Evolutionary conservation across 2,329 filamentous ascomycete genomes (phyloP).

Genomic region (Talaromyces verruculosus): DNA sequence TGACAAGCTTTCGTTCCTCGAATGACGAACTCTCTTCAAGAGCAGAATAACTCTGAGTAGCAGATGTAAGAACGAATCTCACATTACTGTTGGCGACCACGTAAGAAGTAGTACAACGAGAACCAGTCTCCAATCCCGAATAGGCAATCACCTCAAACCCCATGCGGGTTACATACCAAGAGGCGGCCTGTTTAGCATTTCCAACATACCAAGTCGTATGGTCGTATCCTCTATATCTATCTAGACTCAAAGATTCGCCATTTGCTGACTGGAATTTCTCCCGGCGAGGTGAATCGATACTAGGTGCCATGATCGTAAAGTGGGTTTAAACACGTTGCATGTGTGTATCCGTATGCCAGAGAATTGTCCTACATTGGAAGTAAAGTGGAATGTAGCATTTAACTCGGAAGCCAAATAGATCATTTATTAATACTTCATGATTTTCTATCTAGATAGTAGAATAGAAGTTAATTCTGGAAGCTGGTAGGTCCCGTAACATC

Average conservation of each 20-base stretch:
- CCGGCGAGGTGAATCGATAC: neutral
- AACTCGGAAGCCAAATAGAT: neutral
- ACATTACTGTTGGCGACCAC: neutral
- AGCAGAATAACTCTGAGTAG: neutral
- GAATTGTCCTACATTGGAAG: neutral
- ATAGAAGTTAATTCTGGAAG: neutral
- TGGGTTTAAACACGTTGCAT: neutral
- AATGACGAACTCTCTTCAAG: neutral
- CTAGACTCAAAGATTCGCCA: neutral
- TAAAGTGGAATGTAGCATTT: neutral
- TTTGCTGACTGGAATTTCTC: neutral
- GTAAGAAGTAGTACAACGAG: neutral
- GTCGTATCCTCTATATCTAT: neutral
- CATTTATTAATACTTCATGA: neutral
- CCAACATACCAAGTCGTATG: neutral
- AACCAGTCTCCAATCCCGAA: neutral
- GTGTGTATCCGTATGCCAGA: neutral
- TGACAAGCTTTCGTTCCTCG: neutral
- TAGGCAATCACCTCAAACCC: neutral
- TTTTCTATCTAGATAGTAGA: neutral
- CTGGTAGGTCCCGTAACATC: neutral
- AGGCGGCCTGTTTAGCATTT: neutral
- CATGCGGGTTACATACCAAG: neutral
- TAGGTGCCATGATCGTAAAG: neutral
- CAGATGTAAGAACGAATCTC: neutral